These are phyloP conservation scores for Przewalskia tangutica DNA, from an alignment of 257 asterid species.

Conservation along the genomic window DNA sequence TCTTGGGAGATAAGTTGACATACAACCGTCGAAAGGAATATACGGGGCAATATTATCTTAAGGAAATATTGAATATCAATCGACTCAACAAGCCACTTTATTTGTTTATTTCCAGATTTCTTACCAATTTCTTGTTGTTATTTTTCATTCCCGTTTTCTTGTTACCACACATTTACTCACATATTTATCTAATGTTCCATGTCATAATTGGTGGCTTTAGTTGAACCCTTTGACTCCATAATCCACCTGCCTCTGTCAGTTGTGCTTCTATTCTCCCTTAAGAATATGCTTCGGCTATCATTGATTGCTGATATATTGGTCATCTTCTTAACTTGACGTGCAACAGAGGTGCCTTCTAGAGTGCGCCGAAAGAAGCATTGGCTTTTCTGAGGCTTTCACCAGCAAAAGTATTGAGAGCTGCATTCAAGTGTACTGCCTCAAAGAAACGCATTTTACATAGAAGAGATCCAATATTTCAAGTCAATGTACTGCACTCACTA, in stretches of 20 bases:
- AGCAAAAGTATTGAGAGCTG: not conserved
- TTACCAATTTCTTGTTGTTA: too few species aligned
- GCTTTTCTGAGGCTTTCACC: conserved; percentile 36
- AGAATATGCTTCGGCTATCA: not conserved
- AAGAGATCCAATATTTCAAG: not conserved
- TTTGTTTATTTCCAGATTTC: too few species aligned
- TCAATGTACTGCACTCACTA: not conserved
- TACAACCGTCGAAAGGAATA: too few species aligned
- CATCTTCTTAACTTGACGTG: not conserved
- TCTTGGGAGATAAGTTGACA: too few species aligned
- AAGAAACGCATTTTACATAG: not conserved
- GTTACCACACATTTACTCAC: too few species aligned
- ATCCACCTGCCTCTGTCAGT: not conserved
- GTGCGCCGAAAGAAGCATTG: conserved; percentile 64
- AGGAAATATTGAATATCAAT: too few species aligned
- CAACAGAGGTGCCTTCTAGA: conserved; percentile 67
- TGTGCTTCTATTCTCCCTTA: not conserved
- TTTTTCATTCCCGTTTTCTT: too few species aligned
- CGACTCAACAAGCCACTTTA: too few species aligned
- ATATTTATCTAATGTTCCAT: not conserved
- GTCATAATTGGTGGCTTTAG: not conserved
- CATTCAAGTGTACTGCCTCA: not conserved
- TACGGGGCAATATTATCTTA: too few species aligned
- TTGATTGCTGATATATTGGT: not conserved
- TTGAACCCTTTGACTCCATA: not conserved